These are phyloP conservation scores for Chrysosporium queenslandicum DNA, from an alignment of 2,329 filamentous ascomycete genomes.

Conservation along the genomic window DNA sequence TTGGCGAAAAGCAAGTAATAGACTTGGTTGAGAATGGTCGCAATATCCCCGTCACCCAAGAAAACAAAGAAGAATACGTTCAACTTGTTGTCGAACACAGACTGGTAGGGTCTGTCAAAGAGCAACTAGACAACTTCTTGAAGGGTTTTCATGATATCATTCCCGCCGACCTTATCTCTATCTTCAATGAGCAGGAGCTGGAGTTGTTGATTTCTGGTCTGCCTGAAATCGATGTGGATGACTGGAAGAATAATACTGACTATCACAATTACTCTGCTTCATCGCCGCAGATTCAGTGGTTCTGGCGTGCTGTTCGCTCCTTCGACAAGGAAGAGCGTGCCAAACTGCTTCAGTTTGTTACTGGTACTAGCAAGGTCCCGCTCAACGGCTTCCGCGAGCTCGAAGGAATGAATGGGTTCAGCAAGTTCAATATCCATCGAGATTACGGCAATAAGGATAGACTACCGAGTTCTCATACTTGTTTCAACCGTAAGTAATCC, in stretches of 20 bases:
- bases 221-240: slow-evolving; percentile 93
- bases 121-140: slow-evolving; percentile 88
- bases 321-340: slow-evolving; percentile 98
- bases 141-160: slow-evolving; percentile 98
- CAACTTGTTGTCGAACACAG: slow-evolving; percentile 90
- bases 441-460: slow-evolving; percentile 96
- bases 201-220: slow-evolving; percentile 93
- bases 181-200: slow-evolving; percentile 97
- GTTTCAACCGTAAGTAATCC: slow-evolving; percentile 84
- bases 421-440: slow-evolving; percentile 95
- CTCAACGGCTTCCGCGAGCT: slow-evolving; percentile 98
- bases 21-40: slow-evolving; percentile 81
- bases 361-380: slow-evolving; percentile 94
- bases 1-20: slow-evolving; percentile 77
- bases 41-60: slow-evolving; percentile 87
- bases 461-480: slow-evolving; percentile 91
- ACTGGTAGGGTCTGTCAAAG: slow-evolving; percentile 80
- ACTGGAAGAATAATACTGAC: slow-evolving; percentile 98
- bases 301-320: slow-evolving; percentile 93
- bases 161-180: slow-evolving; percentile 81
- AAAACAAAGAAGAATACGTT: slow-evolving; percentile 98
- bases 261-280: slow-evolving; percentile 96
- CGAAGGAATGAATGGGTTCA: slow-evolving; percentile 98
- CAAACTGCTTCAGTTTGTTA: slow-evolving; percentile 95
- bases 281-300: slow-evolving; percentile 97